Evolutionary conservation across 2,329 filamentous ascomycete species (phyloP).

Genomic region (Arthrobotrys iridis): DNA sequence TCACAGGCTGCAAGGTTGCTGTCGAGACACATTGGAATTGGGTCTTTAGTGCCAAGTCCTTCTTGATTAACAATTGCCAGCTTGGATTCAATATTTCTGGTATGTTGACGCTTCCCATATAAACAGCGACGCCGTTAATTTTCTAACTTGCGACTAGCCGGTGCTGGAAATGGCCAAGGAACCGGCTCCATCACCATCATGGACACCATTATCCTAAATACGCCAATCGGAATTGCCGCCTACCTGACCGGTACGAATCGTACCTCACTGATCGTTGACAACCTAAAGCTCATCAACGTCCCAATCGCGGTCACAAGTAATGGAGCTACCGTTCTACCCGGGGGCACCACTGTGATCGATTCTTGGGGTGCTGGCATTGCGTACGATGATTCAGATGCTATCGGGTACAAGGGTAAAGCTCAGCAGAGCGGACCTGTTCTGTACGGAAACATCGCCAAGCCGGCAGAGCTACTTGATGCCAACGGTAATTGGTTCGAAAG

Average conservation of each 20-base stretch:
- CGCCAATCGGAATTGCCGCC: neutral
- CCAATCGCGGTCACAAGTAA: slow-evolving; percentile 65
- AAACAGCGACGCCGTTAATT: neutral
- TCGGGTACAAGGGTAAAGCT: slow-evolving; percentile 61
- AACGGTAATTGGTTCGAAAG: slow-evolving; percentile 76
- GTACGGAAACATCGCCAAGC: slow-evolving; percentile 65
- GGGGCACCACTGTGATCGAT: slow-evolving; percentile 71
- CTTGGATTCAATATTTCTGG: slow-evolving; percentile 28
- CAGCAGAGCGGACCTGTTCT: slow-evolving; percentile 62
- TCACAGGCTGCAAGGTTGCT: slow-evolving; percentile 82
- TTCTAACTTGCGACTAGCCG: slow-evolving; percentile 59
- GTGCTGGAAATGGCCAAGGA: slow-evolving; percentile 62
- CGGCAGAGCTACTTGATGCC: slow-evolving; percentile 71
- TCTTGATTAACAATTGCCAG: slow-evolving; percentile 19
- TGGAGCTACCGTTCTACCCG: slow-evolving; percentile 71
- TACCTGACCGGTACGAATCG: slow-evolving; percentile 19
- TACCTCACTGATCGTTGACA: slow-evolving; percentile 72
- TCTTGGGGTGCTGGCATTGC: slow-evolving; percentile 83
- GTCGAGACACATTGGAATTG: slow-evolving; percentile 76
- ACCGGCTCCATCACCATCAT: slow-evolving; percentile 69
- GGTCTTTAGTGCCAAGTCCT: slow-evolving; percentile 69
- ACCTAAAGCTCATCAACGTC: slow-evolving; percentile 67
- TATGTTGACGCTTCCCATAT: neutral
- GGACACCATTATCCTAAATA: slow-evolving; percentile 60
- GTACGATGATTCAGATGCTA: slow-evolving; percentile 68